A percentile compares a stretch with the other conserved stretches of the same genome.
These are phyloP conservation scores for bread wheat (Triticum aestivum) DNA, from an alignment of 176 grass and related monocot species.

Conservation along the genomic window DNA sequence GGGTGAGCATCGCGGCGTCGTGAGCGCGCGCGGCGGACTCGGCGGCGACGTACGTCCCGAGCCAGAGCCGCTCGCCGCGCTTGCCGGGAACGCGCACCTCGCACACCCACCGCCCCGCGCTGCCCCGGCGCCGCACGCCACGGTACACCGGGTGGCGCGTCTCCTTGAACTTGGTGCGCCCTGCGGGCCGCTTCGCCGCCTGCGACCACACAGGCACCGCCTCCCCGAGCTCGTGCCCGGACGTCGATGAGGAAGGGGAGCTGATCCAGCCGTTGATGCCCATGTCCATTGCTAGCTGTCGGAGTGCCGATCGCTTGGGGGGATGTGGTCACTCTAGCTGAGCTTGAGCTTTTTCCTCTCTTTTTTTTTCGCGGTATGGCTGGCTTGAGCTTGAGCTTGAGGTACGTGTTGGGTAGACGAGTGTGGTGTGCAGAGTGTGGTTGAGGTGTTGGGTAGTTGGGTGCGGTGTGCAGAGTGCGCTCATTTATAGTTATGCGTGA, in stretches of 20 bases:
- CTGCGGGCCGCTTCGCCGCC: slow-evolving; percentile 61
- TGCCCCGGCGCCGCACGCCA: slow-evolving; percentile 61
- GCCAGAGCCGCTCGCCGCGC: slow-evolving; percentile 64
- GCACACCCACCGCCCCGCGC: slow-evolving; percentile 60
- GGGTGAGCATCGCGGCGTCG: slow-evolving; percentile 55
- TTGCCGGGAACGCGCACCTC: slow-evolving; percentile 71
- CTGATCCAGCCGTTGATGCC: neutral
- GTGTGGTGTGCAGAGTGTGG: too few relatives aligned
- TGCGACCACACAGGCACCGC: slow-evolving; percentile 10
- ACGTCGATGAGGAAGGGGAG: slow-evolving; percentile 21
- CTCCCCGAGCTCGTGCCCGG: neutral
- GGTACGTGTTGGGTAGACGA: too few relatives aligned
- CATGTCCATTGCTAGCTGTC: neutral
- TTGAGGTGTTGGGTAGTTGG: neutral
- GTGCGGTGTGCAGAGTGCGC: neutral
- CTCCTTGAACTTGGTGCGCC: slow-evolving; percentile 87
- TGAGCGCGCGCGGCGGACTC: slow-evolving; percentile 68
- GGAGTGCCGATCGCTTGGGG: neutral
- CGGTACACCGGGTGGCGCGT: slow-evolving; percentile 83
- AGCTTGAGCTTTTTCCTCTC: neutral
- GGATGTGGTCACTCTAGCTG: neutral
- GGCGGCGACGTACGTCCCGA: slow-evolving; percentile 61
- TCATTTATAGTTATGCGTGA: too few relatives aligned
- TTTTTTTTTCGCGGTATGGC: too few relatives aligned
- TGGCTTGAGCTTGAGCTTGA: too few relatives aligned